These are phyloP conservation scores for Penicillium sp. DNA, from an alignment of 2,329 filamentous ascomycete genomes.

Conservation along the genomic window DNA sequence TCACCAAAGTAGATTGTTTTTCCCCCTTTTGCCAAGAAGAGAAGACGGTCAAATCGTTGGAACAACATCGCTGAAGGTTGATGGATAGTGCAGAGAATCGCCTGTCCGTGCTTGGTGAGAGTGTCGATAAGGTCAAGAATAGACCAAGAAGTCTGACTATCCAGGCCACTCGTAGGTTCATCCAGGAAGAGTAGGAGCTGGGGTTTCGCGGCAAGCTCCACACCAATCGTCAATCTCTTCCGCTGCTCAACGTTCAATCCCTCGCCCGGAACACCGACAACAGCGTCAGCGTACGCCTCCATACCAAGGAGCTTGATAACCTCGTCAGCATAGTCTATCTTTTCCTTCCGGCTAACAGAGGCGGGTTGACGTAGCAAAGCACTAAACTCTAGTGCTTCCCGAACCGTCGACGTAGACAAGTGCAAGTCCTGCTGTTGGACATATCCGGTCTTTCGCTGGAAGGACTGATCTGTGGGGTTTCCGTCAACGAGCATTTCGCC, in stretches of 20 bases:
- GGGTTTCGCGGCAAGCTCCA: not conserved
- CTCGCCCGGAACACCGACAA: slow-evolving; percentile 78
- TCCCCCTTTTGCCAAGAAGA: slow-evolving; percentile 56
- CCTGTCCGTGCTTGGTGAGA: not conserved
- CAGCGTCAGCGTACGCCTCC: slow-evolving; percentile 75
- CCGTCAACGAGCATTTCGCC: slow-evolving; percentile 61
- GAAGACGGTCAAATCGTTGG: slow-evolving; percentile 9
- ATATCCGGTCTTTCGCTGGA: slow-evolving; percentile 59
- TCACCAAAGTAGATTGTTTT: slow-evolving; percentile 60
- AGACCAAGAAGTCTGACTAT: slow-evolving; percentile 1
- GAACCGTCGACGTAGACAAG: slow-evolving; percentile 70
- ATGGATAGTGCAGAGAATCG: slow-evolving; percentile 1
- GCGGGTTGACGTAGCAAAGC: slow-evolving; percentile 74
- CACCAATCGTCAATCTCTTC: slow-evolving; percentile 36
- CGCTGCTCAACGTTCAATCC: slow-evolving; percentile 55
- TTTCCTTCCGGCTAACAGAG: slow-evolving; percentile 60
- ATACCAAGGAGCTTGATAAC: slow-evolving; percentile 75
- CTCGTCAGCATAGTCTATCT: slow-evolving; percentile 74
- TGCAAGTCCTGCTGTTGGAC: slow-evolving; percentile 69
- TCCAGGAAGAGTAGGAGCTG: not conserved
- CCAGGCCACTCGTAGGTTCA: slow-evolving; percentile 1
- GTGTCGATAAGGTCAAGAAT: not conserved
- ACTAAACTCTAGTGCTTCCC: slow-evolving; percentile 76
- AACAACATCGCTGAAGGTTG: slow-evolving; percentile 1
- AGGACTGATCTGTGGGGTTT: slow-evolving; percentile 46